Base-by-base conservation (phyloP, 345 rosid genomes). In the Eucalyptus polybractea region DNA sequence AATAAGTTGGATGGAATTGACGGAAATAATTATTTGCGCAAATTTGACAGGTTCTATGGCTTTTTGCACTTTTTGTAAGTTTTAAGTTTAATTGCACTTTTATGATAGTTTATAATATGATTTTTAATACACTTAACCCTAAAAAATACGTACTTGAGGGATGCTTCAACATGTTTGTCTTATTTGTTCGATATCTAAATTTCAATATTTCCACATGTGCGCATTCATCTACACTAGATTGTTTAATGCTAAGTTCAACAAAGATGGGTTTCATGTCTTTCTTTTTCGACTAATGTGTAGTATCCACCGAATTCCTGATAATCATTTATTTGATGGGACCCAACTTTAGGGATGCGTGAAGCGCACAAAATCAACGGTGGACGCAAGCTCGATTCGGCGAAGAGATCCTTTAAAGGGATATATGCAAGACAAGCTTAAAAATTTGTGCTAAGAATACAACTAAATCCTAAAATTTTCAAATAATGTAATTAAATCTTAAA, bases 1-100 rank as follows among this genome's bases (percentile, higher is more conserved):
- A 8, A 0, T 33, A 22, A 56, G 27, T 56, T 22, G 8, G 12
- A 56, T 56, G 1, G 27, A 56, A 1, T 56, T 56, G 27, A 56
- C 3, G 0, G 1, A 56, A 56, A 9, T 4, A 56, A 56, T 56
- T 21, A 5, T 0, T 21, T 21, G 11, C 0, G 0, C 27, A 21
- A 9, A 56, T 56, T 56, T 56, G 27, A 56, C 3, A 56, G 9
- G 0, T 21, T 12, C 0, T 56, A 56, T 4, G 3, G 22, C 6
- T 56, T 56, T 8, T 56, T 56, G 27, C 11, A 56, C 0, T 56
- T 56, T 56, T 56, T 56, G 1, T 22, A 56, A 56, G 27, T 56
- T 22, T 56, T 3, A 2, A 54, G 5, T 22, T 54, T 1, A 54
- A 54, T 21, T 21, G 0, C 25, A 54, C 11, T 54, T 22, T 19